Evolutionary conservation across 2,329 filamentous ascomycete genomes (phyloP).

Genomic region (Colletotrichum liriopes): DNA sequence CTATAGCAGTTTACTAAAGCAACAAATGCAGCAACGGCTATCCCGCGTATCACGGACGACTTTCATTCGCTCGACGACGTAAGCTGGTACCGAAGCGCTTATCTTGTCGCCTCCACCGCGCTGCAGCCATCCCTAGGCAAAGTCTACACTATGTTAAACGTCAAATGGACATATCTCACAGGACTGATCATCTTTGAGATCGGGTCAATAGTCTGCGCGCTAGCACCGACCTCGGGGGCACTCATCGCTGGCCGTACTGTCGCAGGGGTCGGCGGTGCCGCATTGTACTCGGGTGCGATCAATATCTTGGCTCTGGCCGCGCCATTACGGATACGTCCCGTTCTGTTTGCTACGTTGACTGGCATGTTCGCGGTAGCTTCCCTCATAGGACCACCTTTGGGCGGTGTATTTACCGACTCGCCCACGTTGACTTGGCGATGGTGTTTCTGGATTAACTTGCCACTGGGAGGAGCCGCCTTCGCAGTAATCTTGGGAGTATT

Average conservation of each 20-base stretch:
- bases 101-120: neutral
- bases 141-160: neutral
- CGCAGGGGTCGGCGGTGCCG: neutral
- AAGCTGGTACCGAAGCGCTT: neutral
- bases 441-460: slow-evolving; percentile 18
- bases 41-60: neutral
- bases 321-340: neutral
- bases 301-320: neutral
- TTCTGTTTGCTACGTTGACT: slow-evolving; percentile 48
- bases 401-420: neutral
- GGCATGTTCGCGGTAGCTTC: slow-evolving; percentile 46
- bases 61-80: neutral
- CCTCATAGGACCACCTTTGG: neutral
- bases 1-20: too few relatives aligned
- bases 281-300: neutral
- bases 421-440: slow-evolving; percentile 1
- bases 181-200: slow-evolving; percentile 61
- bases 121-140: neutral
- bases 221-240: neutral
- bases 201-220: slow-evolving; percentile 67
- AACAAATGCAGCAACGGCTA: neutral
- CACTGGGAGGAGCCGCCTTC: neutral
- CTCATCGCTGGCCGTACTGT: neutral
- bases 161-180: slow-evolving; percentile 3
- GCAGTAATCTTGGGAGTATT: slow-evolving; percentile 46